Evolutionary conservation across 805 yeast species (phyloP).

Genomic region (Pichia gijzeniarum): DNA sequence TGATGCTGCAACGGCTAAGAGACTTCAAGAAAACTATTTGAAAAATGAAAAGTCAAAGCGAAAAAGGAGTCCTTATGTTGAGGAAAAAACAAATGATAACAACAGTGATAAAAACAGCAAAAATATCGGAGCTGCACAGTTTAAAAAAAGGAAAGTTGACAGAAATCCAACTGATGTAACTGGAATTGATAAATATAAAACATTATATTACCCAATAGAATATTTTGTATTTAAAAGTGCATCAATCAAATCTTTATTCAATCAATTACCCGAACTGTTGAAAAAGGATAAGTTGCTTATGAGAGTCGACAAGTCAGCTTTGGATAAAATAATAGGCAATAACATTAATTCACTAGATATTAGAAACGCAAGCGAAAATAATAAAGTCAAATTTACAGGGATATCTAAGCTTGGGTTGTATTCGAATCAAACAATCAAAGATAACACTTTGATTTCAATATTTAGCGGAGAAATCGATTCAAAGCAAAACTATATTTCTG

Average conservation of each 20-base stretch:
- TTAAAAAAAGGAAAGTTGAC: conserved; percentile 26
- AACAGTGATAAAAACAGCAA: not conserved
- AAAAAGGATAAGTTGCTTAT: conserved; percentile 20
- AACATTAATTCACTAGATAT: conserved; percentile 29
- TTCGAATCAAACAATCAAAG: conserved; percentile 33
- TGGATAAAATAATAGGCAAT: conserved; percentile 20
- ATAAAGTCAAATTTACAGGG: conserved; percentile 57
- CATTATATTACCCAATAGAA: conserved; percentile 43
- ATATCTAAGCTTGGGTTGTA: conserved; percentile 64
- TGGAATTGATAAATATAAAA: conserved; percentile 43
- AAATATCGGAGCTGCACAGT: conserved; percentile 13
- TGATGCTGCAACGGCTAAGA: conserved; percentile 33
- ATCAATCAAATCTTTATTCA: conserved; percentile 25
- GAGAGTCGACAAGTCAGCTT: conserved; percentile 18
- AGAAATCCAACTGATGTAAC: conserved; percentile 37
- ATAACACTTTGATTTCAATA: conserved; percentile 50
- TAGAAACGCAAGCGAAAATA: conserved; percentile 51
- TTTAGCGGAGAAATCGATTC: conserved; percentile 68
- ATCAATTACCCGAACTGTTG: conserved; percentile 22
- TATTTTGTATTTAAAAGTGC: conserved; percentile 40
- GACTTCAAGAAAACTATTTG: conserved; percentile 30
- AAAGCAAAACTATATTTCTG: conserved; percentile 54
- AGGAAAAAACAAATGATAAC: conserved; percentile 1
- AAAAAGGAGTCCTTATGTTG: conserved; percentile 20
- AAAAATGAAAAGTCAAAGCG: conserved; percentile 26